Base-by-base conservation (phyloP, 2,329 filamentous ascomycete genomes). In the Aspergillus sp. region DNA sequence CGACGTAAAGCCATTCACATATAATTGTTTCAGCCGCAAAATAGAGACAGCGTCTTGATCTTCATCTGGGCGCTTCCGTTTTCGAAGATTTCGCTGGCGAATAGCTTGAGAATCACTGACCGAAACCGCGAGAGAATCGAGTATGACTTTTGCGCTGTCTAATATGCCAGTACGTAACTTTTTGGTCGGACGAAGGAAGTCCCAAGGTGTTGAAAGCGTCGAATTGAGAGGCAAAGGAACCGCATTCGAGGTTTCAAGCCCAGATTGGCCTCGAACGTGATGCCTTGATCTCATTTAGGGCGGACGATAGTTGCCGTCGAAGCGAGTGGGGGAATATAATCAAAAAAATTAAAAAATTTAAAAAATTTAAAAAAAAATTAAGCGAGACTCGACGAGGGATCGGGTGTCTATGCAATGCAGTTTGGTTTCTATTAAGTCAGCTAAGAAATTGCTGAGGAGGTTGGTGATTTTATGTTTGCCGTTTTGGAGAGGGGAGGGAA, bases 1-100 rank as follows among this genome's bases (percentile, higher is more conserved):
- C 11, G 90, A 88, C 66, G 90, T 90, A 66, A 98, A 96, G 0
- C 93, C 95, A 57, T 96, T 87, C 6, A 91, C 81, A 71, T 97
- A 90, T 15, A 99, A 80, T 74, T 90, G 92, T 67, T 90, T 88
- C 67, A 96, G 79, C 67, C 91, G 91, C 62, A 97, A 89, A 78
- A 63, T 84, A 76, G 48, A 76, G 62, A 66, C 67, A 35, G 74
- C 73, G 52, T 81, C 77, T 4, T 73, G 75, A 25, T 82, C 77
- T 35, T 69, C 73, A 46, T 82, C 80, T 8, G 81, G 81, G 64
- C 90, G 82, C 80, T 95, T 96, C 62, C 90, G 82, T 79, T 96
- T 96, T 74, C 86, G 87, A 62, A 80, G 78, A 63, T 89, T 84
- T 64, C 88, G 87, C 64, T 90, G 79, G 56, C 87, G 83, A 67